phyloP scores from a whole-genome alignment of 352 stramenopile species.

The Phytopythium mirpurense region DNA sequence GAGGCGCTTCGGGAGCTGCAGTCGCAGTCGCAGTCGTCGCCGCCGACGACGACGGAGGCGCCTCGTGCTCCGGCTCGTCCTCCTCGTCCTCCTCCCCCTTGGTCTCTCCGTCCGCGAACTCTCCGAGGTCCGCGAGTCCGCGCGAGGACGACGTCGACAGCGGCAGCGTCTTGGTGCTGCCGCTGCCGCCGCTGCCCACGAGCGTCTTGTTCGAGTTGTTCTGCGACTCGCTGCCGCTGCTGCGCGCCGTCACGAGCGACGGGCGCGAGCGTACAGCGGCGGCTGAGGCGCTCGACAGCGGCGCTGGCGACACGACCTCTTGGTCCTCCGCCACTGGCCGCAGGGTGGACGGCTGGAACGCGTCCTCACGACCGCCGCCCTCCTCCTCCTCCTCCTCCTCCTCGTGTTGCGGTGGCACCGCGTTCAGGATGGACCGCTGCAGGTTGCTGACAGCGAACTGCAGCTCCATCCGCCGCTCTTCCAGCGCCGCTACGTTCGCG shows the following conservation, averaged over 20 bases:
- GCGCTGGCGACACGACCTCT: constrained; percentile 10
- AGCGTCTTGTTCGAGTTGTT: constrained; percentile 50
- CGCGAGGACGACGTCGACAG: constrained; percentile 40
- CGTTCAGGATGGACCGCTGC: constrained; percentile 75
- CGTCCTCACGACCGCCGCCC: constrained; percentile 13
- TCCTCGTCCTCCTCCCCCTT: constrained; percentile 20
- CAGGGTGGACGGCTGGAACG: constrained; percentile 15
- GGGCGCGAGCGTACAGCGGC: constrained; percentile 12
- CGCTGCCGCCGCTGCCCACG: constrained; percentile 37
- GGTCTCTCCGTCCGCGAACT: constrained; percentile 22
- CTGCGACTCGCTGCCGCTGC: constrained; percentile 21
- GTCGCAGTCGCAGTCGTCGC: too few relatives aligned
- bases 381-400: constrained; percentile 28
- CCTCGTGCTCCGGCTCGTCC: constrained; percentile 39
- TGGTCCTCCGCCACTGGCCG: constrained; percentile 13
- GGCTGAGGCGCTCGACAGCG: constrained; percentile 3
- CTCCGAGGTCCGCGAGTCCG: constrained; percentile 28
- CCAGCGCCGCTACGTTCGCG: constrained; percentile 25
- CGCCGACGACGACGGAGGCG: background rate
- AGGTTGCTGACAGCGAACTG: constrained; percentile 81
- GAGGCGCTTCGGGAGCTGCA: background rate
- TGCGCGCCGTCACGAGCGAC: constrained; percentile 21
- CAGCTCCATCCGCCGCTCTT: constrained; percentile 65
- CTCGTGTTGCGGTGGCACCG: constrained; percentile 22
- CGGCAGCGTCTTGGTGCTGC: constrained; percentile 48